A percentile compares a stretch with the other conserved stretches of the same genome.
Evolutionary conservation across 352 stramenopile genomes (phyloP).

Genomic region (Phytophthora podocarpi): DNA sequence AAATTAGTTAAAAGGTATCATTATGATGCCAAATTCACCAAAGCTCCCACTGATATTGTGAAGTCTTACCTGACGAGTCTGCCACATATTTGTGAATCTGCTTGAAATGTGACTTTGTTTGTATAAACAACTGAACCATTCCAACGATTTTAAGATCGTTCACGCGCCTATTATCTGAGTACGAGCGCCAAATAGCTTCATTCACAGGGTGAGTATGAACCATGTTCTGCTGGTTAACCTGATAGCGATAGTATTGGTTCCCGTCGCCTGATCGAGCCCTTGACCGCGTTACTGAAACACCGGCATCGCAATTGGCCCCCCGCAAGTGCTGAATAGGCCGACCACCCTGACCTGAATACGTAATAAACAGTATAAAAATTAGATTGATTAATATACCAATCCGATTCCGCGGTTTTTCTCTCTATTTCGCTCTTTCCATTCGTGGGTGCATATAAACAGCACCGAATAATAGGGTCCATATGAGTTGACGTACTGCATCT

Average conservation of each 20-base stretch:
- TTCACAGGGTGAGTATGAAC: neutral
- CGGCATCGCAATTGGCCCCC: no score
- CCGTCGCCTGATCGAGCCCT: no score
- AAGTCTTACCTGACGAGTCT: neutral
- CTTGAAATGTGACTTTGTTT: neutral
- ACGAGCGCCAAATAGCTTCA: neutral
- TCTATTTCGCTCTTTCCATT: neutral
- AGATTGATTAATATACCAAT: neutral
- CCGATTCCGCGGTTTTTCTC: no score
- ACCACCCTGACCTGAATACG: neutral
- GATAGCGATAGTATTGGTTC: neutral
- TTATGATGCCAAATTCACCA: no score
- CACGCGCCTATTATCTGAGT: neutral
- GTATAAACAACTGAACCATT: no score
- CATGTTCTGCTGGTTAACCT: no score
- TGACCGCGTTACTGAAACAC: no score
- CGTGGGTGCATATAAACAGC: neutral
- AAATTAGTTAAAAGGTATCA: no score
- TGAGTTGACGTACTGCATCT: neutral
- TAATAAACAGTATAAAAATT: neutral
- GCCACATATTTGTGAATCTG: neutral
- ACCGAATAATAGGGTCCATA: neutral
- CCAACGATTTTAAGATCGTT: no score
- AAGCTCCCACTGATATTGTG: no score
- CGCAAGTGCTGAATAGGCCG: no score